A percentile compares a stretch with the other conserved stretches of the same genome.
Evolutionary conservation across 1,284 basidiomycete species (phyloP).

Genomic region (Ustilago bromivora): DNA sequence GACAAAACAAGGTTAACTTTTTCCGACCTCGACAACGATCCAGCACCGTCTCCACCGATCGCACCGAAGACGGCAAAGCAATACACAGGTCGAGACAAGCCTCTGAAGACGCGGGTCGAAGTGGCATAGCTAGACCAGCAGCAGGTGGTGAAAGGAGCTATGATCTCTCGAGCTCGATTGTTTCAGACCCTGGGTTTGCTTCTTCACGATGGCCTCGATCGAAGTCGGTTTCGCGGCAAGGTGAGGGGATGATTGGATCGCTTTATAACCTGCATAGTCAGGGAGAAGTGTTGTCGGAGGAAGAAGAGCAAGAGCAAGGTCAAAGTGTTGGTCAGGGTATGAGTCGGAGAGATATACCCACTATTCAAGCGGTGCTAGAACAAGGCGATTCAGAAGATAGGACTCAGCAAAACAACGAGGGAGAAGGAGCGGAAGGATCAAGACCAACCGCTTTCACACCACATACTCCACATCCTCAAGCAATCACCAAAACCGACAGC

Average conservation of each 20-base stretch:
- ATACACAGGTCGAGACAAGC: not conserved
- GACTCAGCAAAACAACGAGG: not conserved
- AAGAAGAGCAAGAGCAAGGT: constrained; percentile 32
- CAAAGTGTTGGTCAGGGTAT: not conserved
- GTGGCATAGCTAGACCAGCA: not conserved
- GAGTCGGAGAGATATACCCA: constrained; percentile 6
- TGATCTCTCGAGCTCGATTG: constrained; percentile 43
- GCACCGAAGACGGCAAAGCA: not conserved
- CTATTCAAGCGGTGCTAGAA: constrained; percentile 30
- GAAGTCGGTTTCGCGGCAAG: constrained; percentile 19
- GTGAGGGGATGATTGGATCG: constrained; percentile 24
- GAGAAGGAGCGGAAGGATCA: not conserved
- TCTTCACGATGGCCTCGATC: constrained; percentile 21
- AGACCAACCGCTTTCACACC: constrained; percentile 13
- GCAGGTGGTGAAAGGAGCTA: not conserved
- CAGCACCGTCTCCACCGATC: constrained; percentile 23
- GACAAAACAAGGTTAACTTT: constrained; percentile 17
- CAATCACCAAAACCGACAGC: not conserved
- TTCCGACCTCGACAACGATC: constrained; percentile 35
- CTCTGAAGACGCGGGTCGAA: constrained; percentile 12
- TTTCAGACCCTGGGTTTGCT: constrained; percentile 42
- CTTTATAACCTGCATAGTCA: constrained; percentile 35
- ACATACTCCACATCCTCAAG: constrained; percentile 34
- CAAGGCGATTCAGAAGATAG: not conserved
- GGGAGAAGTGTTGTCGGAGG: constrained; percentile 40